Conservation (phyloP, 2,329 filamentous ascomycete genomes). For the Beauveria sp. region DNA sequence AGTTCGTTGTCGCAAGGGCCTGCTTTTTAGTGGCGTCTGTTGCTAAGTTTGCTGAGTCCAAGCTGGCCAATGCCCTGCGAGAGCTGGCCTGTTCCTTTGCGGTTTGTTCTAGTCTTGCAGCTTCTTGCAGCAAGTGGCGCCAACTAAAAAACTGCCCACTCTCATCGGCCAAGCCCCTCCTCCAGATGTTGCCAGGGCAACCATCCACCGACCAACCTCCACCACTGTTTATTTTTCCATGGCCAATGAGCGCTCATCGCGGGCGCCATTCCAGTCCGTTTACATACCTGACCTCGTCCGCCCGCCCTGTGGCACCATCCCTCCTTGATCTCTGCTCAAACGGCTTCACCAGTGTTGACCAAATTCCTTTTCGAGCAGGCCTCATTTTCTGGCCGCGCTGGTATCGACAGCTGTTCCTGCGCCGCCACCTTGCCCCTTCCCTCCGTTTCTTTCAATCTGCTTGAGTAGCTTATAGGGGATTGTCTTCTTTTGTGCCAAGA, state of each 20-base stretch:
- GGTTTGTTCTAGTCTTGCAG: background rate
- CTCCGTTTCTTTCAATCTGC: background rate
- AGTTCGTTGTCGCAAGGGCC: background rate
- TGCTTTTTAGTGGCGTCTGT: background rate
- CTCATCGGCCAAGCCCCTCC: background rate
- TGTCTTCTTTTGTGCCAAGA: background rate
- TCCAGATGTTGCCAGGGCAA: slow-evolving; percentile 21
- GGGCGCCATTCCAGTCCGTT: slow-evolving; percentile 9
- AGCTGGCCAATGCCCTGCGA: slow-evolving; percentile 4
- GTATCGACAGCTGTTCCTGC: background rate
- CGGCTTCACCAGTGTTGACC: slow-evolving; percentile 4
- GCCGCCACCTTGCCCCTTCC: background rate
- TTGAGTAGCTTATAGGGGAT: background rate
- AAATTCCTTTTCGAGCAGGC: slow-evolving; percentile 5
- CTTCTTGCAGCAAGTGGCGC: background rate
- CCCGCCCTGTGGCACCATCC: slow-evolving; percentile 5
- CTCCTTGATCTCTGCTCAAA: background rate
- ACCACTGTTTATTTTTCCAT: slow-evolving; percentile 25
- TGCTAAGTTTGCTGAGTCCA: background rate
- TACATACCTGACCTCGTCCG: slow-evolving; percentile 10
- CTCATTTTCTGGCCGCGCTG: slow-evolving; percentile 9
- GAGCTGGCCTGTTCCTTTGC: background rate
- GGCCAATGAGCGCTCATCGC: slow-evolving; percentile 22
- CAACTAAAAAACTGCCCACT: background rate
- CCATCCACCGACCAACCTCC: slow-evolving; percentile 14